Base-by-base conservation (phyloP, 768 basidiomycete genomes). In the Gyrodon lividus region DNA sequence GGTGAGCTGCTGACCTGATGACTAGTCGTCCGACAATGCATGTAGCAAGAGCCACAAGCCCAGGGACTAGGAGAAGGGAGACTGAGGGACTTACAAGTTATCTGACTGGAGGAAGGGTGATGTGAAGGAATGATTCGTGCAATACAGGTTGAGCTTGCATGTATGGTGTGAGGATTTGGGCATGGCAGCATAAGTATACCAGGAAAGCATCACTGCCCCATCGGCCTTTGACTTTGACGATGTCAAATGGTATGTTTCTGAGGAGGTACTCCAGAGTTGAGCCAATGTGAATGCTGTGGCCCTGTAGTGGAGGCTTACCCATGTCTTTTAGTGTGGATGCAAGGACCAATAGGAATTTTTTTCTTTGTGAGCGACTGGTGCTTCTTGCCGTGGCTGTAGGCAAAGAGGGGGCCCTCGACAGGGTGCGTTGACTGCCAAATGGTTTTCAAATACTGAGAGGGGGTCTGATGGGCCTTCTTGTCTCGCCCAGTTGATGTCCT, bases 231-330 rank as follows among this genome's bases (percentile, higher is more conserved):
- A n/a, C n/a, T n/a, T n/a, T n/a, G n/a, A n/a, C n/a, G n/a, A n/a
- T n/a, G n/a, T 75, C 68, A 24, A 77, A 70, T 5, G 72, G 66
- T 0, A 70, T 48, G 0, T 70, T 70, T 16, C 63, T 52, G 1
- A 76, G 63, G 0, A 76, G 65, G 51, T 74, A 75, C 46, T 72
- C 68, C 0, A 76, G 57, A 0, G 71, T 73, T 0, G 64, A 51
- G 0, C 70, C 65, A 9, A 69, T 67, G 41, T 59, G 59, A 7
- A 67, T 56, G 16, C 64, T 50, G 35, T 71, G 65, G 1, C 65
- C 30, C 9, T 30, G 7, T 8, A 26, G 24, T 7, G 30, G 30
- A 5, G 10, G 10, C 9, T 10, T 30, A 2, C 30, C 9, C 2
- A 8, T 2, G 6, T 6, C 10, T 10, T 30, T 30, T 30, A 10